Evolutionary conservation across 176 grass and related monocot species (phyloP).

Genomic region (Hsuehochloa calcarea): DNA sequence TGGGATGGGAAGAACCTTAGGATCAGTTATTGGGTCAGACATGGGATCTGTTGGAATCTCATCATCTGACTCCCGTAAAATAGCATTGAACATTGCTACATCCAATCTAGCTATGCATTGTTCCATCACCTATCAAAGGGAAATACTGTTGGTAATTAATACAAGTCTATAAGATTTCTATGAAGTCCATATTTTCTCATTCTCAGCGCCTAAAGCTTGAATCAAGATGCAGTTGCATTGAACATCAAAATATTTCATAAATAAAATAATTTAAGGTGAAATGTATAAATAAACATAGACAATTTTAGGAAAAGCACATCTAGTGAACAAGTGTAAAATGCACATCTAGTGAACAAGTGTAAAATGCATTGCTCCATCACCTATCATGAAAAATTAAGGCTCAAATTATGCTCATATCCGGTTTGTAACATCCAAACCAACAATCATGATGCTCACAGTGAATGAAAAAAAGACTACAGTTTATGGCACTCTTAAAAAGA

Average conservation of each 20-base stretch:
- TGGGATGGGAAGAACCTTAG: constrained; percentile 79
- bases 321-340: background rate
- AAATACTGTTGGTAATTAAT: constrained; percentile 13
- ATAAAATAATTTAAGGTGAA: constrained; percentile 5
- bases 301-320: background rate
- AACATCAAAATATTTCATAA: background rate
- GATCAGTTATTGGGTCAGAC: constrained; percentile 84
- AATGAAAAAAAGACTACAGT: background rate
- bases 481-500: background rate
- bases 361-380: background rate
- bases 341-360: background rate
- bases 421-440: background rate
- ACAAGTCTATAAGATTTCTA: constrained; percentile 1
- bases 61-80: constrained; percentile 86
- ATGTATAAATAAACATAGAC: background rate
- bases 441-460: background rate
- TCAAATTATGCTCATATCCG: background rate
- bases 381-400: background rate
- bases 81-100: constrained; percentile 98
- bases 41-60: constrained; percentile 81
- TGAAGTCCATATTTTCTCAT: background rate
- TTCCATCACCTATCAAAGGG: constrained; percentile 78
- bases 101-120: constrained; percentile 88
- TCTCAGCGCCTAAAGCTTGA: background rate
- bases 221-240: background rate